Evolutionary conservation across 805 yeast genomes (phyloP), one percentile per base, ranked within the genome.

Genomic region (Candida dendrica): DNA sequence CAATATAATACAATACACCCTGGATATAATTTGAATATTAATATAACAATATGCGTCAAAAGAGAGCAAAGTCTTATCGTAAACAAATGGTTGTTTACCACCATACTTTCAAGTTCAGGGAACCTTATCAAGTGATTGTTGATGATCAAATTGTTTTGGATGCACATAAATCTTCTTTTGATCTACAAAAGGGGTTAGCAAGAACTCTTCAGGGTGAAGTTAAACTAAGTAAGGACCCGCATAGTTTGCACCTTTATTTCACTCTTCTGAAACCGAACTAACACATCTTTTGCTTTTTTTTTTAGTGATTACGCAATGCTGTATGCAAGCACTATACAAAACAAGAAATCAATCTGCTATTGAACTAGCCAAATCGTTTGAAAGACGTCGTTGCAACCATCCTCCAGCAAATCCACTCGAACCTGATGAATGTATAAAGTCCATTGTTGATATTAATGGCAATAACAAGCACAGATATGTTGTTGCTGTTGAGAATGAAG

Each of bases 371-470:
- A 93, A 89, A 60, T 58, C 68, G 2, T 83, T 84, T 51, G 98
- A 93, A 63, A 80, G 97, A 65, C 78, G 98, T 64, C 79, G 96
- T 52, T 93, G 98, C 63, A 84, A 84, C 46, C 98, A 93, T 64
- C 69, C 79, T 4, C 79, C 80, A 32, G 66, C 77, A 32, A 75
- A 72, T 22, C 77, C 85, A 2, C 67, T 74, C 42, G 66, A 78
- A 15, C 87, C 91, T 5, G 68, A 65, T 26, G 95, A 88, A 43
- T 91, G 98, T 60, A 78, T 91, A 33, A 69, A 72, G 43, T 74
- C 84, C 20, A 74, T 88, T 33, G 85, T 84, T 8, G 68, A 72
- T 55, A 69, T 87, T 14, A 75, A 83, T 19, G 93, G 89, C 6
- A 74, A 69, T 44, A 93, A 93, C 63, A 89, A 90, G 62, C 96